Conservation (phyloP, 2,329 filamentous ascomycete genomes). For the Nemania serpens region DNA sequence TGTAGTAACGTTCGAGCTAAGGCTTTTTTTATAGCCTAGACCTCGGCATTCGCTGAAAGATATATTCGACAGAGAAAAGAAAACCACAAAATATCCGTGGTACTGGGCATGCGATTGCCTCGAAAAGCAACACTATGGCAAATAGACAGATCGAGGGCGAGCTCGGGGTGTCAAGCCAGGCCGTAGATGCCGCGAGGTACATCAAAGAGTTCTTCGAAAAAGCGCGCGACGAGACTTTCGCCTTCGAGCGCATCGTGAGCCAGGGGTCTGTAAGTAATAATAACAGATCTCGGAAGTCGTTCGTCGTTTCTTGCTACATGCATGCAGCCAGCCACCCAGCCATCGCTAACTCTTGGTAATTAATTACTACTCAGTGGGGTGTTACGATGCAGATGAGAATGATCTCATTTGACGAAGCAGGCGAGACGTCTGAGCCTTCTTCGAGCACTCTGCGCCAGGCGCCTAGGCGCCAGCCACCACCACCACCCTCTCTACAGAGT, state of each 20-base stretch:
- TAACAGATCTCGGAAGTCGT: too few relatives aligned
- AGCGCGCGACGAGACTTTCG: slow-evolving; percentile 15
- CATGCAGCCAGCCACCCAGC: too few relatives aligned
- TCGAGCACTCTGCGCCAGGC: not conserved
- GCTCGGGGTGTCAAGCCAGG: slow-evolving; percentile 3
- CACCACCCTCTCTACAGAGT: not conserved
- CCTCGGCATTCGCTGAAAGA: too few relatives aligned
- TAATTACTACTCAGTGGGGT: slow-evolving; percentile 9
- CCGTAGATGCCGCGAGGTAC: not conserved
- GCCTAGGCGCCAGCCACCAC: not conserved
- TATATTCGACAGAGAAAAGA: too few relatives aligned
- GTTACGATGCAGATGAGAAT: slow-evolving; percentile 27
- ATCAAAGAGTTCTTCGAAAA: slow-evolving; percentile 13
- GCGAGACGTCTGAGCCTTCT: not conserved
- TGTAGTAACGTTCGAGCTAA: too few relatives aligned
- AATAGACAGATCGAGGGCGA: not conserved
- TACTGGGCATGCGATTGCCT: too few relatives aligned
- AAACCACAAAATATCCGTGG: too few relatives aligned
- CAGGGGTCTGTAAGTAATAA: not conserved
- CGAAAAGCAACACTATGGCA: not conserved
- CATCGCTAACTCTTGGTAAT: too few relatives aligned
- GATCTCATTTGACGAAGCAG: not conserved
- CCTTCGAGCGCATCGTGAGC: slow-evolving; percentile 24
- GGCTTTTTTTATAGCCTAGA: too few relatives aligned
- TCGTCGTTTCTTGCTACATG: too few relatives aligned